These are phyloP conservation scores for Lepidium didymum DNA, from an alignment of 345 rosid species.

Conservation along the genomic window DNA sequence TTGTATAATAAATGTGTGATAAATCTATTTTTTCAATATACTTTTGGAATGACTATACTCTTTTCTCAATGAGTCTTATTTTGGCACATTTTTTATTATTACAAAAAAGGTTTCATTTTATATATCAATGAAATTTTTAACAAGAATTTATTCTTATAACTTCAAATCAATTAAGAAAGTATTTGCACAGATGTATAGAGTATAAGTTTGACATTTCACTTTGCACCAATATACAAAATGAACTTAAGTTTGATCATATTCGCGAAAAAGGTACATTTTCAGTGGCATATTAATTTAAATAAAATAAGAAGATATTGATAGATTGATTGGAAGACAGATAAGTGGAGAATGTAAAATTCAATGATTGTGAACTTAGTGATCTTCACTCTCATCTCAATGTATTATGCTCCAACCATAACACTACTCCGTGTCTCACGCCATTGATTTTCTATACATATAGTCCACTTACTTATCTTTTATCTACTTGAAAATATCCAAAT, in stretches of 20 bases:
- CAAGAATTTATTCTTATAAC: no score
- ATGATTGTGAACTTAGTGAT: slow-evolving; percentile 9
- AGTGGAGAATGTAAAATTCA: background rate
- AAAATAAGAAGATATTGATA: background rate
- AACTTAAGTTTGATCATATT: background rate
- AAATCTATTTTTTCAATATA: no score
- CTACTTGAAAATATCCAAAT: background rate
- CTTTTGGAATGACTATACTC: no score
- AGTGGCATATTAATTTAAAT: background rate
- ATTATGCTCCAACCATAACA: background rate
- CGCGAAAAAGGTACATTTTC: background rate
- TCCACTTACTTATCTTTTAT: background rate
- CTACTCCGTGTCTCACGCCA: slow-evolving; percentile 1
- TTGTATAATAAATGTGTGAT: no score
- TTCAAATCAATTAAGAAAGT: background rate
- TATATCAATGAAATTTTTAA: no score
- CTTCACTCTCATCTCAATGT: background rate
- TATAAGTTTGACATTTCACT: background rate
- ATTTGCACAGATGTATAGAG: background rate
- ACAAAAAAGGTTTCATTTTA: no score
- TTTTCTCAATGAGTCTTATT: no score
- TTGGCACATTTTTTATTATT: no score
- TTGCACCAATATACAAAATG: background rate
- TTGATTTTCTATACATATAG: background rate
- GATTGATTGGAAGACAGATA: slow-evolving; percentile 9